phyloP scores from a whole-genome alignment of 75 land plant genomes.

The Adiantum capillusveneris region DNA sequence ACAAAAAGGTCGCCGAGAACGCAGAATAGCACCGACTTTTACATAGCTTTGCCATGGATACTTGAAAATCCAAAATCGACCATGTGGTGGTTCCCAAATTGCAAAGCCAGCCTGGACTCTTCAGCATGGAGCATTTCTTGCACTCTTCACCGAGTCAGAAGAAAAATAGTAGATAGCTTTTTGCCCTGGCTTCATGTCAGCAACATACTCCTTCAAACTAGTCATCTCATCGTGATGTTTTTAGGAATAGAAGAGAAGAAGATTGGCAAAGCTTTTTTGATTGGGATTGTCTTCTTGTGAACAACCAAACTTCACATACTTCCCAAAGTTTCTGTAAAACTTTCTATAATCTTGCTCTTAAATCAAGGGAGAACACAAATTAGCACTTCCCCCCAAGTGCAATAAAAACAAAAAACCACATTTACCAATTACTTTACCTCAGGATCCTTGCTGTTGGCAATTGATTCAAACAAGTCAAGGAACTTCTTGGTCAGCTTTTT shows the following conservation, averaged over 20 bases:
- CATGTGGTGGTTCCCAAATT: constrained; percentile 86
- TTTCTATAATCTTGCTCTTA: too few species aligned
- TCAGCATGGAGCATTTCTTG: constrained; percentile 84
- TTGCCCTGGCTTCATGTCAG: too few species aligned
- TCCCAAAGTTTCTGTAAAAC: constrained; percentile 87
- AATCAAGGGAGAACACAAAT: too few species aligned
- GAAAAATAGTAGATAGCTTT: constrained; percentile 92
- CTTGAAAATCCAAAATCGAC: constrained; percentile 41
- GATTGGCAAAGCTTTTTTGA: constrained; percentile 85
- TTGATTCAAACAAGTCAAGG: constrained; percentile 90
- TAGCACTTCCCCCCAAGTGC: too few species aligned
- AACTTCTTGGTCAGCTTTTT: constrained; percentile 88
- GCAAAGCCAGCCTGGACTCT: constrained; percentile 81
- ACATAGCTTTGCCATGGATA: constrained; percentile 78
- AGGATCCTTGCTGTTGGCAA: constrained; percentile 67
- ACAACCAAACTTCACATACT: constrained; percentile 78
- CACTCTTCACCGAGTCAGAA: constrained; percentile 81
- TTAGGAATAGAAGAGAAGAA: constrained; percentile 83
- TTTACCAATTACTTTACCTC: constrained; percentile 58
- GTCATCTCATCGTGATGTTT: constrained; percentile 73
- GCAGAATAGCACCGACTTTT: constrained; percentile 57
- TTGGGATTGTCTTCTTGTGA: constrained; percentile 68
- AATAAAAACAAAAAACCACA: too few species aligned
- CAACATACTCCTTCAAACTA: constrained; percentile 81
- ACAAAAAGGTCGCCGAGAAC: too few species aligned